Conservation (phyloP, 2,329 filamentous ascomycete species). For the Ceratocystis harringtonii region DNA sequence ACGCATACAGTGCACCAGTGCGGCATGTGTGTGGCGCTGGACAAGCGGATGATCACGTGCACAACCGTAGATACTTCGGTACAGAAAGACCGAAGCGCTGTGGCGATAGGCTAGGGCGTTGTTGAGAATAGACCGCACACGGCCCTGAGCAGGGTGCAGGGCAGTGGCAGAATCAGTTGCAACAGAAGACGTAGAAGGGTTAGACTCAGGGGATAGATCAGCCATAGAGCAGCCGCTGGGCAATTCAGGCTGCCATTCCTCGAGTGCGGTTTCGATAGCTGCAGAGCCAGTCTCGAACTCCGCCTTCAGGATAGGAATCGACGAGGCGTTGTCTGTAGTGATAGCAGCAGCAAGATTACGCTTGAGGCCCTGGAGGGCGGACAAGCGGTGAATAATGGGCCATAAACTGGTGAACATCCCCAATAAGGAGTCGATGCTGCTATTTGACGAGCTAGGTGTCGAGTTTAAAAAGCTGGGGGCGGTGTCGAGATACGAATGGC, state of each 20-base stretch:
- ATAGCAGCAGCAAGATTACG: constrained; percentile 34
- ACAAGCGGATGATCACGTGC: constrained; percentile 34
- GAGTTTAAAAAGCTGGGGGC: constrained; percentile 32
- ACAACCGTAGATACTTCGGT: constrained; percentile 38
- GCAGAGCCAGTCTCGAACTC: constrained; percentile 37
- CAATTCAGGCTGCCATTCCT: constrained; percentile 39
- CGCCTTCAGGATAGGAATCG: constrained; percentile 33
- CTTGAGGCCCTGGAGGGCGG: constrained; percentile 39
- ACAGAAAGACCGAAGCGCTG: constrained; percentile 42
- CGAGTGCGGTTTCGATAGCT: constrained; percentile 40
- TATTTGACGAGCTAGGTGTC: constrained; percentile 33
- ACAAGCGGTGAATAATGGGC: constrained; percentile 48
- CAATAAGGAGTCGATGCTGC: constrained; percentile 39
- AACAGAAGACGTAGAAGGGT: background rate
- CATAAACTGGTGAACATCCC: constrained; percentile 48
- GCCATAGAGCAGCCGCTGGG: constrained; percentile 27
- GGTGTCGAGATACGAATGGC: constrained; percentile 31
- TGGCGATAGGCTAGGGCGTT: constrained; percentile 47
- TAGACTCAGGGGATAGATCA: constrained; percentile 11
- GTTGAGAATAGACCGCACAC: constrained; percentile 40
- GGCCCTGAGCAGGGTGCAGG: constrained; percentile 24
- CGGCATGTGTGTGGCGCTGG: constrained; percentile 36
- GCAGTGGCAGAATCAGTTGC: constrained; percentile 9
- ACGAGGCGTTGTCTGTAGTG: constrained; percentile 28
- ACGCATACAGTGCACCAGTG: constrained; percentile 38